A percentile compares a stretch with the other conserved stretches of the same genome.
Evolutionary conservation across 2,329 filamentous ascomycete species (phyloP).

Genomic region (Raffaelea ambrosiae): DNA sequence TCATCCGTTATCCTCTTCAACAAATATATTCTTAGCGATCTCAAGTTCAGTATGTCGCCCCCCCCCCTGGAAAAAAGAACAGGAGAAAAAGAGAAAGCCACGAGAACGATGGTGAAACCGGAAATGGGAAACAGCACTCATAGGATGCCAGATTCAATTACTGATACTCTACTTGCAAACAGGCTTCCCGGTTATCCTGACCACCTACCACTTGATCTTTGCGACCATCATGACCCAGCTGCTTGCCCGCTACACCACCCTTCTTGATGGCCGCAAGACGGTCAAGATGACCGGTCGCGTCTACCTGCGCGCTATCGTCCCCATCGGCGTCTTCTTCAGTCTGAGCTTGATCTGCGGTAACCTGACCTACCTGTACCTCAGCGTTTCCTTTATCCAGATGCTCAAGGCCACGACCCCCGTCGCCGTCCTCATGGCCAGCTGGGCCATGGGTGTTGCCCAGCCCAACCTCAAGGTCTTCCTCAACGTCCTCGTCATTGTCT

Average conservation of each 20-base stretch:
- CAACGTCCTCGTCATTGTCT: constrained; percentile 90
- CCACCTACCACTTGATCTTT: constrained; percentile 92
- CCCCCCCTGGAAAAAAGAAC: background rate
- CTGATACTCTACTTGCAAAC: constrained; percentile 8
- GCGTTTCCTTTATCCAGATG: constrained; percentile 98
- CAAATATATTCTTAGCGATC: constrained; percentile 90
- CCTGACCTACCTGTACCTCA: constrained; percentile 89
- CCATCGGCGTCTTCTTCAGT: constrained; percentile 93
- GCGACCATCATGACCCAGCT: constrained; percentile 92
- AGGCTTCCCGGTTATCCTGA: constrained; percentile 73
- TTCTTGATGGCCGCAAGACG: constrained; percentile 89
- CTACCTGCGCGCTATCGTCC: constrained; percentile 87
- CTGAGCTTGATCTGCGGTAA: constrained; percentile 95
- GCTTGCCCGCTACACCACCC: constrained; percentile 77
- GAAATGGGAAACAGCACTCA: background rate
- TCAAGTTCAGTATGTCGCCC: constrained; percentile 60
- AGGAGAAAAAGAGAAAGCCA: background rate
- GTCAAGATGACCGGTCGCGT: constrained; percentile 96
- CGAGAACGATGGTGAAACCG: background rate
- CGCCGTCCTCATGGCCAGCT: constrained; percentile 81
- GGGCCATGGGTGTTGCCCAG: constrained; percentile 75
- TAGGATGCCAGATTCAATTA: background rate
- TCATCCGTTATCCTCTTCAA: constrained; percentile 98
- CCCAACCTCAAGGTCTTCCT: constrained; percentile 80
- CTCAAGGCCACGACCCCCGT: constrained; percentile 97